Conservation (phyloP, 1,284 basidiomycete species). For the Cutaneotrichosporon sp. region DNA sequence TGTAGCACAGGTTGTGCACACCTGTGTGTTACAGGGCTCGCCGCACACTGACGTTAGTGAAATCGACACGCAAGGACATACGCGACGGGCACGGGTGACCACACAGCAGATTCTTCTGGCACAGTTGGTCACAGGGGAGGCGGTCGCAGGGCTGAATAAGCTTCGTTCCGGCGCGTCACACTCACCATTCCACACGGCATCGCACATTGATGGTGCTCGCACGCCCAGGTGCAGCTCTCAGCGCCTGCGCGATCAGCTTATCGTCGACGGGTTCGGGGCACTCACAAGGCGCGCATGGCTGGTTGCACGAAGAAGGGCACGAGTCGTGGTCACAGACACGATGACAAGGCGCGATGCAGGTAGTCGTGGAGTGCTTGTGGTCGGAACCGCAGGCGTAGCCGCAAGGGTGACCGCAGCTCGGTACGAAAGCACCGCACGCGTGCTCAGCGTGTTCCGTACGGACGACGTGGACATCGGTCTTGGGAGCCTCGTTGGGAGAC, state of each 20-base stretch:
- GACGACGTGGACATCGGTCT: not conserved
- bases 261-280: not conserved
- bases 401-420: conserved; percentile 5
- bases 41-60: conserved; percentile 61
- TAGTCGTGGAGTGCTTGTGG: not conserved
- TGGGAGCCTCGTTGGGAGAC: not conserved
- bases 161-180: conserved; percentile 16
- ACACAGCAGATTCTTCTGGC: conserved; percentile 58
- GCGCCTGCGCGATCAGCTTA: conserved; percentile 11
- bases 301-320: not conserved
- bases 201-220: conserved; percentile 55
- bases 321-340: not conserved
- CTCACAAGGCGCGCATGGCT: conserved; percentile 8
- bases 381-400: not conserved
- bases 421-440: not conserved
- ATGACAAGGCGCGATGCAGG: conserved; percentile 3
- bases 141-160: conserved; percentile 62
- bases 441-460: not conserved
- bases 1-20: conserved; percentile 60
- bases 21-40: conserved; percentile 62
- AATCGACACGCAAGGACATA: not conserved
- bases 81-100: conserved; percentile 62
- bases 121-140: conserved; percentile 65
- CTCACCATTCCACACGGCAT: conserved; percentile 70
- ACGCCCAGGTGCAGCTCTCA: conserved; percentile 54